A percentile compares a stretch with the other conserved stretches of the same genome.
These are phyloP conservation scores for carrot (Daucus carota) DNA, from an alignment of 129 eudicot genomes.

Conservation along the genomic window DH1_v3.0 NC_030383.2:7176501-7177000, in stretches of 20 bases:
- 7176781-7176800: neutral
- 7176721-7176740: neutral
- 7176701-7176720: neutral
- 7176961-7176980: constrained; percentile 16
- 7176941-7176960: constrained; percentile 10
- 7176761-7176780: constrained; percentile 8
- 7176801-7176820: constrained; percentile 8
- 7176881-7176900: constrained; percentile 9
- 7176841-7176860: neutral
- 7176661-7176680: constrained; percentile 12
- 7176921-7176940: neutral
- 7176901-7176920: constrained; percentile 7
- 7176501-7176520: constrained; percentile 17
- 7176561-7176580: constrained; percentile 9
- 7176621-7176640: constrained; percentile 7
- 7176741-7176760: constrained; percentile 10
- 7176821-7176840: constrained; percentile 9
- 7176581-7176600: constrained; percentile 6
- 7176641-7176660: constrained; percentile 8
- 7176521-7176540: constrained; percentile 14
- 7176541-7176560: constrained; percentile 14
- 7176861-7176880: constrained; percentile 18
- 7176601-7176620: constrained; percentile 2
- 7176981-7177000: constrained; percentile 24
- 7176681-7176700: constrained; percentile 12